phyloP scores from a whole-genome alignment of 192 early-diverging fungal genomes.

The Linnemannia zychae region DNA sequence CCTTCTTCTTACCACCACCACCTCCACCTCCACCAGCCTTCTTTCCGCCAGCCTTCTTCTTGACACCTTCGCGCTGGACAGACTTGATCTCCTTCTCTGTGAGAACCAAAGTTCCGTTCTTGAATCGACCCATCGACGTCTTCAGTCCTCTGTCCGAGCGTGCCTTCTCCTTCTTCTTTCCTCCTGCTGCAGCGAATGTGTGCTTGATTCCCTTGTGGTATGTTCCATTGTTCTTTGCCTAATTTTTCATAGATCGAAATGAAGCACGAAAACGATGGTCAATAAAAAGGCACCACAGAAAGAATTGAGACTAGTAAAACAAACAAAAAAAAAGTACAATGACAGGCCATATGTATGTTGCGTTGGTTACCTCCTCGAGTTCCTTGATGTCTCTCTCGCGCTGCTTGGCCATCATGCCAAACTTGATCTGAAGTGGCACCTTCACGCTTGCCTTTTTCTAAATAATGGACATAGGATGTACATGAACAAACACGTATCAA shows the following conservation, averaged over 20 bases:
- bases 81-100: slow-evolving; percentile 47
- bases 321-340: not conserved
- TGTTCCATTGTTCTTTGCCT: slow-evolving; percentile 56
- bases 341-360: not conserved
- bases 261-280: not conserved
- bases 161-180: slow-evolving; percentile 50
- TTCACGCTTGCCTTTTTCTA: slow-evolving; percentile 47
- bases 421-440: slow-evolving; percentile 38
- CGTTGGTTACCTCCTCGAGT: slow-evolving; percentile 35
- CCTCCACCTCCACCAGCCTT: slow-evolving; percentile 26
- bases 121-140: slow-evolving; percentile 54
- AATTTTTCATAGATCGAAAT: no score
- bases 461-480: not conserved
- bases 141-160: slow-evolving; percentile 51
- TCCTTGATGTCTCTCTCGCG: slow-evolving; percentile 53
- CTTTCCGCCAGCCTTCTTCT: slow-evolving; percentile 42
- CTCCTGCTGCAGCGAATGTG: slow-evolving; percentile 51
- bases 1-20: slow-evolving; percentile 17
- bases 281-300: not conserved
- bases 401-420: slow-evolving; percentile 53
- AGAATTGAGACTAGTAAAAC: not conserved
- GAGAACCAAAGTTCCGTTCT: slow-evolving; percentile 40
- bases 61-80: slow-evolving; percentile 50
- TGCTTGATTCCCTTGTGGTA: slow-evolving; percentile 56
- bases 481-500: not conserved